Evolutionary conservation across 1,284 basidiomycete genomes (phyloP), one percentile per base, ranked within the genome.

Genomic region (Garcileccinum viscosum): DNA sequence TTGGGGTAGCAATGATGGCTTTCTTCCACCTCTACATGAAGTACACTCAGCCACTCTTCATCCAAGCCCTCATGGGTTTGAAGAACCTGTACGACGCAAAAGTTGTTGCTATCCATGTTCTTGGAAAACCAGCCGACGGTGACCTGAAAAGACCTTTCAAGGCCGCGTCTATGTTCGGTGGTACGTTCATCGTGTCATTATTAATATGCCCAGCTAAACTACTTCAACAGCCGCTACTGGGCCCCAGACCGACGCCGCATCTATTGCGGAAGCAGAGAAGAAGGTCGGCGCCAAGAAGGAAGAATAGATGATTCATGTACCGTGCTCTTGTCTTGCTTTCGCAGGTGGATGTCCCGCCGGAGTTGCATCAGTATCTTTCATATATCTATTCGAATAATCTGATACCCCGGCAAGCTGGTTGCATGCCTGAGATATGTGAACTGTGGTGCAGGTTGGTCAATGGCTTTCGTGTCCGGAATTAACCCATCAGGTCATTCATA

Each of bases 81-180:
- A 97, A 98, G 85, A 88, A 87, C 62, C 81, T 96, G 59, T 94
- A 93, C 80, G 96, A 97, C 77, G 91, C 94, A 70, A 96, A 95
- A 81, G 87, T 89, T 22, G 89, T 96, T 72, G 86, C 90, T 62
- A 90, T 97, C 70, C 90, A 96, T 83, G 67, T 97, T 69, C 82
- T 94, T 42, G 93, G 93, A 63, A 88, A 92, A 80, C 84, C 88
- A 37, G 90, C 96, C 2, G 92, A 92, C 47, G 97, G 95, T 50
- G 95, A 97, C 74, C 87, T 98, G 71, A 91, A 96, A 84, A 87
- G 97, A 73, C 97, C 97, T 1, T 98, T 97, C 89, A 96, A 95
- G 83, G 84, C 86, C n/a, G 83, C 86, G 12, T 86, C 90, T 70
- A 85, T 93, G 82, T 92, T 95, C 72, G 93, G 92, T 76, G 85